Percentiles rank a stretch among this genome's conserved stretches.
Conservation (phyloP, 2,329 filamentous ascomycete species). For the Colletotrichum sp. region DNA sequence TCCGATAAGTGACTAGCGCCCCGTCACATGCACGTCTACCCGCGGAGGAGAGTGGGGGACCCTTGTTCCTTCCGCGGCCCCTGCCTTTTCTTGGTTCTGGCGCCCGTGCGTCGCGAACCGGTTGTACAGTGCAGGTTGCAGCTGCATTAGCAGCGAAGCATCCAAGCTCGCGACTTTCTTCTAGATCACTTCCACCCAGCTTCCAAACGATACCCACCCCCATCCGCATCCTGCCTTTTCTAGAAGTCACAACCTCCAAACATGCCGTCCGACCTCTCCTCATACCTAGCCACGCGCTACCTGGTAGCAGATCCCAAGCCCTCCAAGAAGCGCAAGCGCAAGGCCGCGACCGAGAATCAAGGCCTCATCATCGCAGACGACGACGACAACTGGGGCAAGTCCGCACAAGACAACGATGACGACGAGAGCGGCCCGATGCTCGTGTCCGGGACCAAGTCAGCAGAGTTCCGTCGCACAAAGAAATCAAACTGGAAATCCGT, state of each 20-base stretch:
- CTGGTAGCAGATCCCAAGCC: slow-evolving; percentile 67
- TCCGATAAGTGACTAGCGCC: slow-evolving; percentile 21
- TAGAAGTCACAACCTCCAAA: neutral
- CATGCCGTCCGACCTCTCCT: slow-evolving; percentile 70
- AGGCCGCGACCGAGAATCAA: slow-evolving; percentile 47
- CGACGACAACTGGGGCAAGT: slow-evolving; percentile 59
- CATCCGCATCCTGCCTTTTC: neutral
- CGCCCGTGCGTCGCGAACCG: slow-evolving; percentile 1
- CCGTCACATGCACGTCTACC: slow-evolving; percentile 13
- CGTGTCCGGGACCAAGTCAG: slow-evolving; percentile 51
- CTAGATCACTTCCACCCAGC: neutral
- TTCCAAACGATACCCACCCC: neutral
- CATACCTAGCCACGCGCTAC: slow-evolving; percentile 92
- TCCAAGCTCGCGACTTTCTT: neutral
- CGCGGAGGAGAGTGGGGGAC: neutral
- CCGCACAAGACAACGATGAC: slow-evolving; percentile 45
- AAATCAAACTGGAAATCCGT: slow-evolving; percentile 83
- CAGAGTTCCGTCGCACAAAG: slow-evolving; percentile 76
- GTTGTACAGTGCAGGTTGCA: neutral
- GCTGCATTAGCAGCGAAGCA: neutral
- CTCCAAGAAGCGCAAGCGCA: slow-evolving; percentile 68
- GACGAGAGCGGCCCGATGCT: slow-evolving; percentile 57
- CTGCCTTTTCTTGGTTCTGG: neutral
- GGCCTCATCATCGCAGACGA: slow-evolving; percentile 72
- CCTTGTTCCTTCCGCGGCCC: neutral